phyloP scores from a whole-genome alignment of 2,329 filamentous ascomycete genomes.

The Tolypocladium tundrense region DNA sequence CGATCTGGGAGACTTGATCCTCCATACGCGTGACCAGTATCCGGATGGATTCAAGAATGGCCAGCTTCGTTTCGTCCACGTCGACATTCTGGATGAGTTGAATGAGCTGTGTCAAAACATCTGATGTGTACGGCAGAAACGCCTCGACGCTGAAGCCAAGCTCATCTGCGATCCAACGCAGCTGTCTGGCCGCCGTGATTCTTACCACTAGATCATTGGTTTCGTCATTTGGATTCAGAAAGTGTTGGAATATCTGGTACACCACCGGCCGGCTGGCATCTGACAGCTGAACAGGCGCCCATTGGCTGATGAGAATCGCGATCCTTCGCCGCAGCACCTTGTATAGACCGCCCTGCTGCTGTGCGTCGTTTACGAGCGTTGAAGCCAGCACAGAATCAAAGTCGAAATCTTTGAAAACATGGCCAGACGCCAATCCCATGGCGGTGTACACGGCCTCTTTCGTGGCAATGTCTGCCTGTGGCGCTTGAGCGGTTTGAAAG shows the following conservation, averaged over 20 bases:
- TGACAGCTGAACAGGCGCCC: conserved; percentile 71
- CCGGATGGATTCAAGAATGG: conserved; percentile 76
- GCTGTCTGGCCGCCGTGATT: conserved; percentile 78
- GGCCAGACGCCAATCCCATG: conserved; percentile 73
- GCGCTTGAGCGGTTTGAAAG: conserved; percentile 66
- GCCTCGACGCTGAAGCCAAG: conserved; percentile 66
- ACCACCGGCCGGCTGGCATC: conserved; percentile 60
- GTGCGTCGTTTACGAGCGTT: conserved; percentile 69
- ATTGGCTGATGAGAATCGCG: conserved; percentile 80
- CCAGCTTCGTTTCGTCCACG: conserved; percentile 80
- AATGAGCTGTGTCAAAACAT: conserved; percentile 64
- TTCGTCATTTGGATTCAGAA: conserved; percentile 66
- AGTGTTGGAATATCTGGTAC: conserved; percentile 81
- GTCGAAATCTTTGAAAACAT: conserved; percentile 64
- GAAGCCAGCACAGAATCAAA: conserved; percentile 71
- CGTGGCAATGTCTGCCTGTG: conserved; percentile 57
- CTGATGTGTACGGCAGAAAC: conserved; percentile 69
- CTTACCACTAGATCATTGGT: conserved; percentile 87
- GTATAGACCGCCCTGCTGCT: conserved; percentile 50
- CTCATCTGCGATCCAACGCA: conserved; percentile 72
- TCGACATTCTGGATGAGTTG: conserved; percentile 70
- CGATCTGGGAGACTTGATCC: conserved; percentile 54
- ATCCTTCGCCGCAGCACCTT: conserved; percentile 81
- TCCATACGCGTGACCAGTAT: conserved; percentile 76
- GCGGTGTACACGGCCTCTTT: conserved; percentile 95